Base-by-base conservation (phyloP, 257 asterid species). In the Buddleja alternifolia region DNA sequence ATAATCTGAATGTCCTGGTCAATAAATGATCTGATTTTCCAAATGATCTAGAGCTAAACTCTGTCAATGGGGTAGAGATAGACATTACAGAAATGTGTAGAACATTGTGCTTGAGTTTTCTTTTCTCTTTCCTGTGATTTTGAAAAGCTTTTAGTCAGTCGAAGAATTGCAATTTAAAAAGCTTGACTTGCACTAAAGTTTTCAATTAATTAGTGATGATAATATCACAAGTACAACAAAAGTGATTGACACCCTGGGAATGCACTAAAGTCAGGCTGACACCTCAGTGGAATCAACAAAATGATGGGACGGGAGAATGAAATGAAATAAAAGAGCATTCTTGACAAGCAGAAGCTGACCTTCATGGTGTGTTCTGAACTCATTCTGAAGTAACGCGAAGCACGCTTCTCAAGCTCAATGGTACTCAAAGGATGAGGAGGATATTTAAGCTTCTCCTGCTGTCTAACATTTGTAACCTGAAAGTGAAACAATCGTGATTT, bases 341-440 rank as follows among this genome's bases (percentile, higher is more conserved):
- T 75, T 63, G 39, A 39, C 69, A 42, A 63, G 52, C 59, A 60
- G 70, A 70, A 45, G 21, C 74, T 63, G 36, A 90, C 99, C 96
- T 93, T 93, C 99, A 93, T 93, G 50, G 99, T 91, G 67, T 83
- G 89, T 70, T 83, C 99, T 64, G 99, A 87, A 80, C 99, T 93
- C 96, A 93, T 88, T 50, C 85, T 82, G 72, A 90, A 92, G 85
- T 87, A 93, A 41, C 96, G 95, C 45, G 99, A 91, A 78, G 99
- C 97, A 54, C 99, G 97, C 82, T 93, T 93, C 84, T 93, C 99
- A 75, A 93, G 96, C 89, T 93, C 99, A 74, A 93, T 86, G 52
- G 99, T 93, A 76, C 93, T 93, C 77, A 93, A 73, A 44, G 99
- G 99, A 80, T 84, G 78, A 63, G 99, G 99, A 72, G 97, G 99